Base-by-base conservation (phyloP, 2,329 filamentous ascomycete species). In the Venturia nashicola region DNA sequence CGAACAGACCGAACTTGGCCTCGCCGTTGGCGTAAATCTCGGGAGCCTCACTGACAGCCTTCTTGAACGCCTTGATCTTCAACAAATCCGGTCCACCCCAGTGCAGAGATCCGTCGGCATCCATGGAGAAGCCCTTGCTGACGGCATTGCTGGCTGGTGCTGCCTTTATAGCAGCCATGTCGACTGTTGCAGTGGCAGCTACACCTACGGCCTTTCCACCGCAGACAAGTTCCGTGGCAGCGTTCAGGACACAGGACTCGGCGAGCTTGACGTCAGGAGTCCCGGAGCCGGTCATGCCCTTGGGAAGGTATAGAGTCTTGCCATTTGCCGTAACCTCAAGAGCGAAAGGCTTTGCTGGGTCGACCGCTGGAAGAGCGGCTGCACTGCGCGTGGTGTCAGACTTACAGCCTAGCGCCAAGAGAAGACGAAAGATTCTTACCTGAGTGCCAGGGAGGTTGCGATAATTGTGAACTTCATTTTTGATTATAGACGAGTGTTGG, bases 151-250 rank as follows among this genome's bases (percentile, higher is more conserved):
- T 54, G 12, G 42, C 42, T 23, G 61, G 34, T 16, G 42, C 59
- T 42, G 59, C 18, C 27, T 42, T 46, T 20, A 62, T 62, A 1
- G 40, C n/a, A 9, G 61, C 1, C 61, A 62, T 62, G 43, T 62
- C 61, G 61, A 51, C 18, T 8, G 5, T 7, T 18, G 40, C 32
- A 8, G 23, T 20, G 18, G 11, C 32, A n/a, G 23, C 61, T 5
- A 44, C 59, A 34, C 61, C 61, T 11, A 62, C 51, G 23, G 61
- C 51, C 44, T 62, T 62, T 14, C 61, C 61, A 14, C 61, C 61
- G 12, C 61, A 62, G 3, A 62, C 46, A 23, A 62, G 61, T 16
- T 62, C 34, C 16, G 61, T 62, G 11, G 11, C 42, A 16, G 39
- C 61, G 36, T 62, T 62, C 12, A 62, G n/a, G 32, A 23, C 23